phyloP scores from a whole-genome alignment of 208 protist species.

The Acanthamoeba rhysodes region DNA sequence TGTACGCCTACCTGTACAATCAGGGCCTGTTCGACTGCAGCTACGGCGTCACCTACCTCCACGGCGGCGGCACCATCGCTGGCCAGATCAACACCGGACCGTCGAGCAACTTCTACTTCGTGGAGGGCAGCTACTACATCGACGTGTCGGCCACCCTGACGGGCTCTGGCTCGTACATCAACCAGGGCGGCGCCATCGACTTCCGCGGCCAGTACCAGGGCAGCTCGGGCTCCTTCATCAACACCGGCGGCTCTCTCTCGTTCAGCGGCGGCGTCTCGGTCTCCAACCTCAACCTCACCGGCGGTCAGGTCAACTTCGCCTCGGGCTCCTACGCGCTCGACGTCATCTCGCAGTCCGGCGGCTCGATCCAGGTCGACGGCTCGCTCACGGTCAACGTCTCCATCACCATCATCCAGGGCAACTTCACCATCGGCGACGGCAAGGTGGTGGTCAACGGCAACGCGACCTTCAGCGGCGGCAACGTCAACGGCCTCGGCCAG shows the following conservation, averaged over 20 bases:
- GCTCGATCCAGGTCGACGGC: conserved; percentile 39
- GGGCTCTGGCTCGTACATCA: conserved; percentile 68
- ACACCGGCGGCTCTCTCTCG: conserved; percentile 22
- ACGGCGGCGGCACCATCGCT: conserved; percentile 58
- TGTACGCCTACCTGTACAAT: conserved; percentile 63
- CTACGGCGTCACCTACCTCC: conserved; percentile 67
- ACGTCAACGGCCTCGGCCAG: conserved; percentile 54
- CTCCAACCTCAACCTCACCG: conserved; percentile 65
- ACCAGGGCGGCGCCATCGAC: conserved; percentile 62
- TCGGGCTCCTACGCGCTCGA: conserved; percentile 50
- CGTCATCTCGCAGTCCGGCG: conserved; percentile 53
- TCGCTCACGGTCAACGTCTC: conserved; percentile 68
- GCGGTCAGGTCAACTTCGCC: conserved; percentile 69
- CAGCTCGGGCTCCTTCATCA: conserved; percentile 30
- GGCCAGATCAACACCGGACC: conserved; percentile 1
- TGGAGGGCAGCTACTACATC: conserved; percentile 70
- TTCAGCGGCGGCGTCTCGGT: conserved; percentile 67
- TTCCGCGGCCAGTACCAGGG: conserved; percentile 61
- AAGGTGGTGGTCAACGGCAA: not conserved
- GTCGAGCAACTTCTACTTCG: conserved; percentile 57
- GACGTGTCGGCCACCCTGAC: conserved; percentile 16
- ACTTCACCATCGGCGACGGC: conserved; percentile 69
- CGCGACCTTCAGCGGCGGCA: conserved; percentile 56
- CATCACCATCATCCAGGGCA: conserved; percentile 38
- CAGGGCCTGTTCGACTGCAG: conserved; percentile 51